A percentile compares a stretch with the other conserved stretches of the same genome.
These are phyloP conservation scores for Eucalyptus sp. DNA, from an alignment of 345 rosid genomes.

Conservation along the genomic window DNA sequence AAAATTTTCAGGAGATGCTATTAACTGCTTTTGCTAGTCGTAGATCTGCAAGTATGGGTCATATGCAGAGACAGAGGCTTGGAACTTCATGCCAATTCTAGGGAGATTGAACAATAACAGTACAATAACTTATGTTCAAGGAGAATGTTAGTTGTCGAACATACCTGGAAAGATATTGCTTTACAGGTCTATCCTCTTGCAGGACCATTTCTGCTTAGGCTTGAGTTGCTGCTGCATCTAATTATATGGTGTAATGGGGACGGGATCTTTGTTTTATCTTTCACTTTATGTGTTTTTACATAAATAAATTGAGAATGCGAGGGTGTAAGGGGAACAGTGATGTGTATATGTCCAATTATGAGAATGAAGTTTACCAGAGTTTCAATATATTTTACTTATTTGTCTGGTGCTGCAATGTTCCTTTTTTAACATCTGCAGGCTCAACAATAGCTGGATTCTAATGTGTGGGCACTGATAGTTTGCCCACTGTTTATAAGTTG, in stretches of 20 bases:
- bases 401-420: neutral
- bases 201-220: neutral
- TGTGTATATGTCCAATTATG: neutral
- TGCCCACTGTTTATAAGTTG: neutral
- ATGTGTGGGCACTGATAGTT: neutral
- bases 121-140: neutral
- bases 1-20: slow-evolving; percentile 33
- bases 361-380: neutral
- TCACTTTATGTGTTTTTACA: neutral
- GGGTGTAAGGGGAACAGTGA: neutral
- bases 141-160: neutral
- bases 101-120: neutral
- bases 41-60: slow-evolving; percentile 13
- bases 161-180: neutral
- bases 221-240: neutral
- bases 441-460: neutral
- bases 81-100: slow-evolving; percentile 60
- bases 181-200: neutral
- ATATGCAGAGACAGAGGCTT: slow-evolving; percentile 46
- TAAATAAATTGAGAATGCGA: neutral
- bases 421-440: neutral
- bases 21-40: slow-evolving; percentile 18
- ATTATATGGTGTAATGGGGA: neutral
- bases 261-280: neutral
- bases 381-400: neutral